Evolutionary conservation across 1,284 basidiomycete species (phyloP).

Genomic region (Volvariella volvacea): DNA sequence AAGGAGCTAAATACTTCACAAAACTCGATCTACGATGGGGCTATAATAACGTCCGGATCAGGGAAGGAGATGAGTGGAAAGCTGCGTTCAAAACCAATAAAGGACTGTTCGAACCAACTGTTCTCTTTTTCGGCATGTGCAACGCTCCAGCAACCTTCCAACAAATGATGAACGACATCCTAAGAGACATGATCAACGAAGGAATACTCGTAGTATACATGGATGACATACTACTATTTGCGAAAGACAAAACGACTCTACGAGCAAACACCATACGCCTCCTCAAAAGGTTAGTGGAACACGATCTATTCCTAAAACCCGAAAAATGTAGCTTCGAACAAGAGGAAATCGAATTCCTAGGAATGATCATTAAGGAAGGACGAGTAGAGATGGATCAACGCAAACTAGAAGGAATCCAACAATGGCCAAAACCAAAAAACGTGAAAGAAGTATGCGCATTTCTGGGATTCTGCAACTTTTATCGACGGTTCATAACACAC

Average conservation of each 20-base stretch:
- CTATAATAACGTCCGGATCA: conserved; percentile 21
- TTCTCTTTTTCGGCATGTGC: conserved; percentile 30
- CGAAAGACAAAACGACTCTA: conserved; percentile 11
- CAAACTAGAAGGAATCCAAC: conserved; percentile 27
- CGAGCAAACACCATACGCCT: conserved; percentile 17
- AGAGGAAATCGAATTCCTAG: conserved; percentile 30
- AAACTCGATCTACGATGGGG: conserved; percentile 14
- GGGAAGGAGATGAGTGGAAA: conserved; percentile 29
- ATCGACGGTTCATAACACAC: conserved; percentile 33
- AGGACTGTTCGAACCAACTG: conserved; percentile 27
- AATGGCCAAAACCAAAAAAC: conserved; percentile 15
- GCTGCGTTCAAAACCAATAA: conserved; percentile 22
- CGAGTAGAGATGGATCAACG: conserved; percentile 30
- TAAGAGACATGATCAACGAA: neutral
- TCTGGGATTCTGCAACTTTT: conserved; percentile 27
- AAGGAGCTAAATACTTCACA: conserved; percentile 6
- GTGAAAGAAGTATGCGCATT: conserved; percentile 19
- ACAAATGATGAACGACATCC: conserved; percentile 11
- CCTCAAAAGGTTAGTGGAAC: conserved; percentile 20
- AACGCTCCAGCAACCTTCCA: conserved; percentile 17
- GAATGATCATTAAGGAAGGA: conserved; percentile 24
- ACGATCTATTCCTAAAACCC: conserved; percentile 25
- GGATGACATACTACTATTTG: conserved; percentile 13
- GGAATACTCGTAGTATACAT: conserved; percentile 5
- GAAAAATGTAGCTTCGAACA: conserved; percentile 33